Evolutionary conservation across 768 basidiomycete genomes (phyloP), one percentile per base, ranked within the genome.

Genomic region (Rhodotorula kratochvilovae): DNA sequence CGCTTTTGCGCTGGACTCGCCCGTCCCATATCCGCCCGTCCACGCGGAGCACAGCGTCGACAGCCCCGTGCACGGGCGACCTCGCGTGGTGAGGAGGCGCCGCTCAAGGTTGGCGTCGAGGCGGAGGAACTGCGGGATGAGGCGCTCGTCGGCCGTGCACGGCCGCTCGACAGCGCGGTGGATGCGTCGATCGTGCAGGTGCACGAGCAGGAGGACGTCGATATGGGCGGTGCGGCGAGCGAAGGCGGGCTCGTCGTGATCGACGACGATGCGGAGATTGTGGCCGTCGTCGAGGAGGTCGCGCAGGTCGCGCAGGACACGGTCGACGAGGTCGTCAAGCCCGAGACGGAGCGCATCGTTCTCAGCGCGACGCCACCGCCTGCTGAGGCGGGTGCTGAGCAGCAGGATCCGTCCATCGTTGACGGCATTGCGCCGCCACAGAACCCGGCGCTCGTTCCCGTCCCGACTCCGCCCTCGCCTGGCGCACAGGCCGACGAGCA

Each of bases 351-450:
- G 36, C 36, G 19, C 19, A 35, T 43, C n/a, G 33, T 61, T 11
- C n/a, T 64, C 63, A 42, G 63, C 51, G 63, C 63, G 11, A 63
- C 63, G 21, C 63, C 63, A 23, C 63, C 63, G 19, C 63, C 63
- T 6, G 27, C 19, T 11, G 25, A n/a, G 2, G 19, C 21, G 2
- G 2, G 17, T 2, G 56, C 33, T 17, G 27, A 7, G 33, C 50
- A 56, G 31, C 23, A 25, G 25, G n/a, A n/a, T n/a, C 19, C 58
- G 15, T 42, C 29, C 35, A 61, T 70, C 31, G n/a, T 45, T 35
- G 39, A 56, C 16, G 70, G 64, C 54, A 45, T 65, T 12, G 70
- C 70, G 0, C 70, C 70, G 23, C 70, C 70, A 2, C 48, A 45
- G 42, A 66, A 71, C 39, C 61, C 50, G 0, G 42, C n/a, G 13